phyloP scores from a whole-genome alignment of 345 rosid genomes.

The Physaria fendleri region DNA sequence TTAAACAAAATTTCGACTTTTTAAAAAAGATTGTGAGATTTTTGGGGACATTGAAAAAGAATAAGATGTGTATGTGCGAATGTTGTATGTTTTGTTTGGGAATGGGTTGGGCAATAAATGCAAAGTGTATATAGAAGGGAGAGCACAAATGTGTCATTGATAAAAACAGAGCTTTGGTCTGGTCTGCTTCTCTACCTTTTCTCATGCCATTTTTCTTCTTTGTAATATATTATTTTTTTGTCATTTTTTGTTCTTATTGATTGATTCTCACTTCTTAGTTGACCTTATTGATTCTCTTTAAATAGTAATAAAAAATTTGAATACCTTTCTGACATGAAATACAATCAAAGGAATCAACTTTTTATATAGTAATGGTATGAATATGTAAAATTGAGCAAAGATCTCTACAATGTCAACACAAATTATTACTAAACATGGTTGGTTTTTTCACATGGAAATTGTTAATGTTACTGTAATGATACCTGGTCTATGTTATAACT shows the following conservation, averaged over 20 bases:
- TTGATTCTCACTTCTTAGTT: conserved; percentile 2
- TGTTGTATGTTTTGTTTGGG: too few species aligned
- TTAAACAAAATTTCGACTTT: background rate
- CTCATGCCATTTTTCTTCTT: background rate
- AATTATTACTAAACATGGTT: background rate
- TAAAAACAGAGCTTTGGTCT: conserved; percentile 28
- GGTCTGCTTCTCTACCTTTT: conserved; percentile 5
- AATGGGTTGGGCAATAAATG: too few species aligned
- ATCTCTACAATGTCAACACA: conserved; percentile 15
- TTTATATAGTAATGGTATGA: background rate
- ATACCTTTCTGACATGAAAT: conserved; percentile 10
- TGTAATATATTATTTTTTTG: background rate
- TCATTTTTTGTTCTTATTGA: background rate
- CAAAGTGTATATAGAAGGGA: too few species aligned
- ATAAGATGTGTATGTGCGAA: conserved; percentile 10
- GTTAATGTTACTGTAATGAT: background rate
- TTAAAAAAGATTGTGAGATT: background rate
- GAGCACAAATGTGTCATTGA: too few species aligned
- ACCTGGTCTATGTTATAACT: too few species aligned
- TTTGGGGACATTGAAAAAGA: background rate
- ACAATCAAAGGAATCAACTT: conserved; percentile 2
- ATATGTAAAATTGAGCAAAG: background rate
- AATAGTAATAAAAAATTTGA: background rate
- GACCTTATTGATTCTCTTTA: conserved; percentile 1
- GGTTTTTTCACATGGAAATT: conserved; percentile 3